Evolutionary conservation across 2,329 filamentous ascomycete genomes (phyloP).

Genomic region (Dactylonectria estremocensis): DNA sequence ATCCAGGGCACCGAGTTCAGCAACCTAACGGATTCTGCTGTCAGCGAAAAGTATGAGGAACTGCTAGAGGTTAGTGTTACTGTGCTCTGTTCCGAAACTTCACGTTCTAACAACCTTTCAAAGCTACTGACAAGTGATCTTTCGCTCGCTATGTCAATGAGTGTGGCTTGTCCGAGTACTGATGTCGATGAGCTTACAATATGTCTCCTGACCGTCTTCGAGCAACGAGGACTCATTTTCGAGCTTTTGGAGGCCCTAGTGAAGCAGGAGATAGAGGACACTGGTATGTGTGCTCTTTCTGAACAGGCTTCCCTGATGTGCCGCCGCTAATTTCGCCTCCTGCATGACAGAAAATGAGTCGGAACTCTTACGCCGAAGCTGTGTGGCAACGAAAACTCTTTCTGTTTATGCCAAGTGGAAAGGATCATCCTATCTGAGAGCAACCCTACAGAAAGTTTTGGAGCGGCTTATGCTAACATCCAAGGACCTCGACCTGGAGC

Average conservation of each 20-base stretch:
- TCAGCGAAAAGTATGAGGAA: slow-evolving; percentile 79
- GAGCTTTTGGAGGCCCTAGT: slow-evolving; percentile 76
- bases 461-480: slow-evolving; percentile 77
- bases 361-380: slow-evolving; percentile 77
- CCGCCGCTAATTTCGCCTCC: slow-evolving; percentile 31
- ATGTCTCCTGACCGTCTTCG: slow-evolving; percentile 78
- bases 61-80: slow-evolving; percentile 64
- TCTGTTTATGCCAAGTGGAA: slow-evolving; percentile 82
- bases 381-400: slow-evolving; percentile 81
- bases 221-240: slow-evolving; percentile 75
- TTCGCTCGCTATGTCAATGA: slow-evolving; percentile 74
- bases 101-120: slow-evolving; percentile 20
- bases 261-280: slow-evolving; percentile 78
- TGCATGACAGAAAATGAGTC: slow-evolving; percentile 71
- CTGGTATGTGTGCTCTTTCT: slow-evolving; percentile 58
- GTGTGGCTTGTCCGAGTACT: slow-evolving; percentile 75
- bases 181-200: slow-evolving; percentile 80
- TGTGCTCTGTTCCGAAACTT: background rate
- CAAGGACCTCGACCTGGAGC: slow-evolving; percentile 77
- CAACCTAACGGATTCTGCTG: slow-evolving; percentile 76
- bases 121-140: slow-evolving; percentile 75
- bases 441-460: slow-evolving; percentile 76
- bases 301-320: background rate
- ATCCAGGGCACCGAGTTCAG: slow-evolving; percentile 82
- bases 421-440: slow-evolving; percentile 73